Base-by-base conservation (phyloP, 768 basidiomycete genomes). In the Tricholoma furcatifolium region DNA sequence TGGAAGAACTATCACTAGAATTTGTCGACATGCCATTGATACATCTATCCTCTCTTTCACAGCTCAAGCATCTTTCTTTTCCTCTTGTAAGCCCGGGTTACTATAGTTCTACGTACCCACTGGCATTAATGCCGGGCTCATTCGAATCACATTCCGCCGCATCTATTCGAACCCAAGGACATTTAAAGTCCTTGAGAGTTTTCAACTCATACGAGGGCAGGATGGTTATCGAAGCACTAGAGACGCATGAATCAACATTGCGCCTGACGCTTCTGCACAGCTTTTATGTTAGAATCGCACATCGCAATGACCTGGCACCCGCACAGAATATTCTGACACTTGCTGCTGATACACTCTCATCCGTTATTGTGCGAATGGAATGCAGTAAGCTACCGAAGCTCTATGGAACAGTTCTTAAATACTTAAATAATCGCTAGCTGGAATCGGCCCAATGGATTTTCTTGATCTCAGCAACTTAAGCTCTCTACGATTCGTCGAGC, bases 1-100 rank as follows among this genome's bases (percentile, higher is more conserved):
- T 46, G 14, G 34, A 32, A 32, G 38, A 40, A n/a, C 45, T 45
- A 32, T 46, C 51, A 30, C 9, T 40, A 30, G 51, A 40, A 53
- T 40, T 38, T 46, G 17, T 40, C 23, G 45, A 47, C 23, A 38
- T 36, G 15, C 46, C 46, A 4, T 38, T 47, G 11, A 15, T 12
- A 23, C 18, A 47, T 24, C 20, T 47, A 10, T 15, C 27, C 24
- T 47, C n/a, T 23, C 18, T 47, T 23, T 38, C 36, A 3, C 21
- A 21, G 10, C 21, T 38, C 27, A 47, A 39, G 35, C 20, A 47
- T 21, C 46, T 47, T 7, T 47, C 46, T 4, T 11, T 47, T 7
- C 46, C 46, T n/a, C 30, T 47, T 24, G 34, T 47, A 1, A 21
- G 6, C 17, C 17, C 40, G 17, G n/a, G 17, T 2, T 20, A 9